A percentile compares a stretch with the other conserved stretches of the same genome.
phyloP scores from a whole-genome alignment of 2,329 filamentous ascomycete species.

The Colletotrichum cuscutae region DNA sequence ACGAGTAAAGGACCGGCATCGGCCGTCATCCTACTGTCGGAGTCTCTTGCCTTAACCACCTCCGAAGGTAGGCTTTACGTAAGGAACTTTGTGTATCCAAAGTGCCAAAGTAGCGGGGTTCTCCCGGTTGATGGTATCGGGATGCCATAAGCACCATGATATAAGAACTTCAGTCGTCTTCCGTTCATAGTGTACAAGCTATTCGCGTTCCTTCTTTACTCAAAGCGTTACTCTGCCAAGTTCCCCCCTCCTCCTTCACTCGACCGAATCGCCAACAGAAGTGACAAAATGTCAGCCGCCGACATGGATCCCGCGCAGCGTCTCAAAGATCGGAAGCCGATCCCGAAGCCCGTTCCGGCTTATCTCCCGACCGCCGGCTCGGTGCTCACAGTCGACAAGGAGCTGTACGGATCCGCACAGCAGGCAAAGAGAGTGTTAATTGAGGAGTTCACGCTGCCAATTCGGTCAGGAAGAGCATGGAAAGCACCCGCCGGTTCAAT shows the following conservation, averaged over 20 bases:
- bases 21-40: constrained; percentile 2
- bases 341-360: constrained; percentile 60
- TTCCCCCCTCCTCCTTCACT: constrained; percentile 23
- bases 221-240: not conserved
- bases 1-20: constrained; percentile 9
- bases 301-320: constrained; percentile 40
- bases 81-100: not conserved
- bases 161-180: constrained; percentile 13
- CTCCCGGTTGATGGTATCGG: not conserved
- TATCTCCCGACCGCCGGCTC: constrained; percentile 57
- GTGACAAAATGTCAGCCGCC: constrained; percentile 7
- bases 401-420: constrained; percentile 71
- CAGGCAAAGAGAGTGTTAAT: constrained; percentile 52
- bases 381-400: constrained; percentile 54
- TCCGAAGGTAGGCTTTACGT: constrained; percentile 6
- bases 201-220: not conserved
- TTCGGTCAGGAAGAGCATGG: constrained; percentile 81
- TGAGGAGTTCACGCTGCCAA: constrained; percentile 72
- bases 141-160: not conserved
- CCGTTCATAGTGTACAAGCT: too few relatives aligned
- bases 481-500: constrained; percentile 74
- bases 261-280: not conserved
- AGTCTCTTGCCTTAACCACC: not conserved
- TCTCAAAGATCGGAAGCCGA: constrained; percentile 53
- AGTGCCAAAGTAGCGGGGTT: constrained; percentile 17